phyloP scores from a whole-genome alignment of 371 early-diverging fungal species.

The Smittium mucronatum region DNA sequence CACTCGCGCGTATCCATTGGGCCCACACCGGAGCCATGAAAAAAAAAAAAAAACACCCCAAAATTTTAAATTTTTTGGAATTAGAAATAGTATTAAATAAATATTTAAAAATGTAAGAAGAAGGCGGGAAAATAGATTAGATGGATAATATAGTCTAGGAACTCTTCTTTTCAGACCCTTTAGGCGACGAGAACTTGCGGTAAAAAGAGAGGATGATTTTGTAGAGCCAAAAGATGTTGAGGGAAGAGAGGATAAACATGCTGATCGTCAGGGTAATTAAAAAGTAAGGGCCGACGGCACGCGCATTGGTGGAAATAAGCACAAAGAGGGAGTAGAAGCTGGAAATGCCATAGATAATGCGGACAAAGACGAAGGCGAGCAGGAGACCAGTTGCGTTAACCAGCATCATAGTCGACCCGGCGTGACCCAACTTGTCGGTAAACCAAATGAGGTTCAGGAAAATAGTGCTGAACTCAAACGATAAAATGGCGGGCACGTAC shows the following conservation, averaged over 20 bases:
- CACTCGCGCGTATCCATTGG: too few relatives aligned
- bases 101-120: too few relatives aligned
- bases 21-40: too few relatives aligned
- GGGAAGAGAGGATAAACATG: background rate
- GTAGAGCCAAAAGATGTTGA: constrained; percentile 10
- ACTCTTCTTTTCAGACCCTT: too few relatives aligned
- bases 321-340: background rate
- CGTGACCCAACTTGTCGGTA: constrained; percentile 67
- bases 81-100: too few relatives aligned
- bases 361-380: constrained; percentile 53
- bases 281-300: background rate
- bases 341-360: constrained; percentile 65
- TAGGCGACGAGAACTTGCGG: background rate
- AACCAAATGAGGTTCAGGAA: constrained; percentile 91
- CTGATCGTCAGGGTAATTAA: background rate
- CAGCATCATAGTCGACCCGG: constrained; percentile 58
- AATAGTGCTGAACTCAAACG: constrained; percentile 82
- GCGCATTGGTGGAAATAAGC: background rate
- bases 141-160: too few relatives aligned
- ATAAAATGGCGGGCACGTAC: constrained; percentile 72
- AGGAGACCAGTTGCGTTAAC: constrained; percentile 68
- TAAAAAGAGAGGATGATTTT: constrained; percentile 3
- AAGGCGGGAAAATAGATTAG: too few relatives aligned
- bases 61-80: too few relatives aligned
- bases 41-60: too few relatives aligned